Percentiles rank a stretch among this genome's conserved stretches.
Conservation (phyloP, 257 asterid species). For the Solanum rostratum region DNA sequence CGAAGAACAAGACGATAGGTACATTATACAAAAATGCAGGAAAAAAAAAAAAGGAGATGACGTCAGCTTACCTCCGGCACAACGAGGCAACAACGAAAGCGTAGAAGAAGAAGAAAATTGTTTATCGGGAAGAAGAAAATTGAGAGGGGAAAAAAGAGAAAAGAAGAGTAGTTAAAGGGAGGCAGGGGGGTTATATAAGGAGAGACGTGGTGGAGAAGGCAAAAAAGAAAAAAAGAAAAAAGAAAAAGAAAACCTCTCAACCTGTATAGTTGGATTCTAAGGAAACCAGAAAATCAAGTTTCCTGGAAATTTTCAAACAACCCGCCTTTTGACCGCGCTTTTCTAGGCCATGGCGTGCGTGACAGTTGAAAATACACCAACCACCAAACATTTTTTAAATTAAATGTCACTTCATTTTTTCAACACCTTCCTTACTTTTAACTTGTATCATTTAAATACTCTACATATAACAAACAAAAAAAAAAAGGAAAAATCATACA, state of each 20-base stretch:
- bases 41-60: background rate
- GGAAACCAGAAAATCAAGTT: background rate
- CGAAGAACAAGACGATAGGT: background rate
- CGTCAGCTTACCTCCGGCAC: conserved; percentile 11
- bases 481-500: no score
- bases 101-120: conserved; percentile 4
- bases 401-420: background rate
- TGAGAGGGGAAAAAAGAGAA: background rate
- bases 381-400: background rate
- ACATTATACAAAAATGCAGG: background rate
- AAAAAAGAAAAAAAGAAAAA: no score
- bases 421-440: background rate
- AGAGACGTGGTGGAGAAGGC: conserved; percentile 18
- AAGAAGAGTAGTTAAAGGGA: background rate
- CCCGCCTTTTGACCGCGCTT: background rate
- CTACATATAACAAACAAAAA: no score
- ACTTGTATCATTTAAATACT: background rate
- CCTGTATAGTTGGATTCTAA: background rate
- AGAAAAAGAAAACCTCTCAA: background rate
- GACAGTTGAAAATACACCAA: background rate
- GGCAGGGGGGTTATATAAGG: background rate
- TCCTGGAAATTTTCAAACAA: background rate
- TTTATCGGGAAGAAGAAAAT: background rate
- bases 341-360: background rate
- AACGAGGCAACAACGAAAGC: background rate